Conservation (phyloP, 768 basidiomycete species). For the Tylopilus cervinicoccineus region DNA sequence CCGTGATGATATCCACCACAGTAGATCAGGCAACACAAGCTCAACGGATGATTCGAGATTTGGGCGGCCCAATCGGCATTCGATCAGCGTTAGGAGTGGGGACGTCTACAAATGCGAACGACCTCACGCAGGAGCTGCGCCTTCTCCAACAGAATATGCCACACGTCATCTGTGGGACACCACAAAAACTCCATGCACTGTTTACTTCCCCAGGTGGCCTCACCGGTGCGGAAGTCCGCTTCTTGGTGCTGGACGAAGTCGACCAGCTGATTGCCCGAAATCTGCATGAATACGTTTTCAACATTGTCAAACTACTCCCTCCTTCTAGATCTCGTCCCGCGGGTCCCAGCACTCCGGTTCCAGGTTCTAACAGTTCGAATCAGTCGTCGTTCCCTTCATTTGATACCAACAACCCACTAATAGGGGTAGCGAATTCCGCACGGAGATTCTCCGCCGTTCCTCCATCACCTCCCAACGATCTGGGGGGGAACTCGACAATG, state of each 20-base stretch:
- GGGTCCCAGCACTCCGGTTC: conserved; percentile 33
- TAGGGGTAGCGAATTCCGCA: conserved; percentile 35
- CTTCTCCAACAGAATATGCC: conserved; percentile 88
- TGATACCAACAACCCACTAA: conserved; percentile 38
- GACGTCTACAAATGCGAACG: conserved; percentile 56
- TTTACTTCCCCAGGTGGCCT: conserved; percentile 80
- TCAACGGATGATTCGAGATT: conserved; percentile 89
- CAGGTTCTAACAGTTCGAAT: conserved; percentile 29
- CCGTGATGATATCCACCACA: conserved; percentile 94
- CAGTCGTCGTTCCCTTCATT: conserved; percentile 45
- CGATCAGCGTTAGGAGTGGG: conserved; percentile 88
- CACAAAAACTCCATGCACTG: conserved; percentile 91
- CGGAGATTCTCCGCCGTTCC: conserved; percentile 61
- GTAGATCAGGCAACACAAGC: conserved; percentile 99
- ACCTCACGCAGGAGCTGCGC: conserved; percentile 72
- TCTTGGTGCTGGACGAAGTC: conserved; percentile 95
- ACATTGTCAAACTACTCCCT: conserved; percentile 90
- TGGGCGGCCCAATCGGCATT: conserved; percentile 91
- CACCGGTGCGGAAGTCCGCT: conserved; percentile 78
- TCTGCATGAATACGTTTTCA: conserved; percentile 91
- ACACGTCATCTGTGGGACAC: conserved; percentile 95
- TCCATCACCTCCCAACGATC: conserved; percentile 42
- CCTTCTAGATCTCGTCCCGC: conserved; percentile 68
- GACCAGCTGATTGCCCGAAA: conserved; percentile 98
- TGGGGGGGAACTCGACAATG: conserved; percentile 27